Conservation (phyloP, 352 stramenopile genomes). For the Plasmopara viticola region DNA sequence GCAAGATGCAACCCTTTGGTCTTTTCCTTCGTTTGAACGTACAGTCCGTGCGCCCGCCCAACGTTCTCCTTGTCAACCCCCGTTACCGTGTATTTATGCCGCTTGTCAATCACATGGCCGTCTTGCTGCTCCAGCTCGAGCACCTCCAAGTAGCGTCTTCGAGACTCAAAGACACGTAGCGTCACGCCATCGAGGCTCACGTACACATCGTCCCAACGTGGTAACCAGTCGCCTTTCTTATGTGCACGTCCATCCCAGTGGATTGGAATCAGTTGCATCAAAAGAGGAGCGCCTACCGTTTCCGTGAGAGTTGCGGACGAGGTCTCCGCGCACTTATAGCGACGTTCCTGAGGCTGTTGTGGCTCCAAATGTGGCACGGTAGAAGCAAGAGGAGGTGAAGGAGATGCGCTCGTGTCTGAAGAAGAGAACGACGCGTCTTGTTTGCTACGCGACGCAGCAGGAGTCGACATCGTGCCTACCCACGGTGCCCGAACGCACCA, state of each 20-base stretch:
- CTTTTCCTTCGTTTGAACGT: conserved; percentile 47
- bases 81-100: conserved; percentile 49
- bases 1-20: conserved; percentile 50
- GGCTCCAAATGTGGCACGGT: conserved; percentile 18
- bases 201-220: conserved; percentile 69
- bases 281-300: conserved; percentile 21
- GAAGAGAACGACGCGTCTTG: conserved; percentile 6
- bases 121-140: conserved; percentile 35
- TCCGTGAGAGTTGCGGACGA: conserved; percentile 10
- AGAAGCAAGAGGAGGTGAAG: conserved; percentile 5
- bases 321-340: conserved; percentile 8
- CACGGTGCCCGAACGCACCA: background rate
- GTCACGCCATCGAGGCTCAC: conserved; percentile 53
- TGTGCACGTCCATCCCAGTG: conserved; percentile 54
- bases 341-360: conserved; percentile 18
- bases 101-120: conserved; percentile 23
- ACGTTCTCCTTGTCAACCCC: conserved; percentile 51
- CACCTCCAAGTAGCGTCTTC: conserved; percentile 40
- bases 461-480: conserved; percentile 12
- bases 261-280: conserved; percentile 68
- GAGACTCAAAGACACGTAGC: conserved; percentile 69
- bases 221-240: conserved; percentile 75
- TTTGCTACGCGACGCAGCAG: conserved; percentile 4
- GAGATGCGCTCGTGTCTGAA: conserved; percentile 2
- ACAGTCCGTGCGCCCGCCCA: conserved; percentile 51